Evolutionary conservation across 306 rosid species (phyloP).

Genomic region (Pueraria montana): DNA sequence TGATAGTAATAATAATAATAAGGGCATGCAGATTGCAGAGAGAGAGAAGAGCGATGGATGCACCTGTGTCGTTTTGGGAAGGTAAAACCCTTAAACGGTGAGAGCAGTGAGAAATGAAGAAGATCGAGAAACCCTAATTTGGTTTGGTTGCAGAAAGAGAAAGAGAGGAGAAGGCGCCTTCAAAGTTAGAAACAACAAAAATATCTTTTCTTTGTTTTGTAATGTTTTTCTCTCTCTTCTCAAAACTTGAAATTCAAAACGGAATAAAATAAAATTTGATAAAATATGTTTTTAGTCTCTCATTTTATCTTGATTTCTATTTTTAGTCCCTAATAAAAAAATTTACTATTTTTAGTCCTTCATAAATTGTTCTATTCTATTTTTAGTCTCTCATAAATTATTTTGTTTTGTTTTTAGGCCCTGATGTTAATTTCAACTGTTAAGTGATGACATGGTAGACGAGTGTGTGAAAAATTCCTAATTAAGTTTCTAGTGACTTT

Average conservation of each 20-base stretch:
- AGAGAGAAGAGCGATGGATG: conserved; percentile 2
- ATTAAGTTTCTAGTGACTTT: no score
- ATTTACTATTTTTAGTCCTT: no score
- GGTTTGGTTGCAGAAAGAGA: conserved; percentile 41
- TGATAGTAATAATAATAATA: not conserved
- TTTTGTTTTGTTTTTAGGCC: no score
- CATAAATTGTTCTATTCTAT: no score
- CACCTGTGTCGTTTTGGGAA: conserved; percentile 8
- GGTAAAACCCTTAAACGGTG: conserved; percentile 45
- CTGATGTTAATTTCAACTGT: no score
- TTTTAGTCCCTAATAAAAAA: no score
- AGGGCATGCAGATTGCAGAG: not conserved
- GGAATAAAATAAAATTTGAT: not conserved
- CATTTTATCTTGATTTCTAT: no score
- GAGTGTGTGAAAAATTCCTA: no score
- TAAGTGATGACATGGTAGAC: no score
- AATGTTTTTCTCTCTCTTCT: conserved; percentile 1
- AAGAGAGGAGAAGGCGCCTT: conserved; percentile 50
- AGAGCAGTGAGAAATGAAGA: conserved; percentile 51
- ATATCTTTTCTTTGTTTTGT: conserved; percentile 48
- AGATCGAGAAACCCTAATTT: conserved; percentile 73
- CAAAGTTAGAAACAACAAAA: conserved; percentile 56
- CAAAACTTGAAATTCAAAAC: not conserved
- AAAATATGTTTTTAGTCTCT: not conserved
- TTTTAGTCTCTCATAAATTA: no score